Evolutionary conservation across 192 early-diverging fungal genomes (phyloP), one percentile per base, ranked within the genome.

Genomic region (Geranomyces variabilis): DNA sequence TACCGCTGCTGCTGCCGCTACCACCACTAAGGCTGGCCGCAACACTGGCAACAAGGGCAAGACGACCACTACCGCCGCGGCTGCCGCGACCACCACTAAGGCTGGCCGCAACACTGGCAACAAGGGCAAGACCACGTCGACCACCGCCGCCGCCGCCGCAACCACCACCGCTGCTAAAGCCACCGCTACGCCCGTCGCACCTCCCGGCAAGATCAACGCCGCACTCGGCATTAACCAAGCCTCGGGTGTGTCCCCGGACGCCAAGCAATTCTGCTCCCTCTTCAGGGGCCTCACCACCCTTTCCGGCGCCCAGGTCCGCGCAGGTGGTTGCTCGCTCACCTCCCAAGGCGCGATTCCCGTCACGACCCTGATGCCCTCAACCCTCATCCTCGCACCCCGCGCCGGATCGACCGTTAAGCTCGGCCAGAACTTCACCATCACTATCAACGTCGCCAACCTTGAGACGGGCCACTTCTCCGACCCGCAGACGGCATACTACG

Each of bases 381-480:
- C 76, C 24, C 14, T 81, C 34, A 81, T 81, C 60, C 21, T 57
- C 43, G 14, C 48, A 22, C 81, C 81, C 48, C 55, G 13, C 10
- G 44, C 14, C 73, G 79, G 78, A n/a, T 46, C 69, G 29, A 79
- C 71, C 29, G 19, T 81, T 15, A 28, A 67, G 51, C 47, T 63
- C 34, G 30, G 31, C 56, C 41, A 74, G 31, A 63, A 67, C 66
- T 30, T 67, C 57, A 75, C 57, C 66, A 69, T 83, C 65, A 15
- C 8, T 33, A 34, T 83, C 59, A 28, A 60, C 34, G 44, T 71
- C 46, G 15, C 26, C 19, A 81, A 81, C 71, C 64, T 83, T 53
- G 36, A 62, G 9, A 75, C 79, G 48, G 81, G 81, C 51, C 80
- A 81, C 74, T 73, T 74, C 56, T 68, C 67, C 62, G 68, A 75